These are phyloP conservation scores for Rosa chinensis DNA, from an alignment of 306 rosid genomes.

Conservation along the genomic window DNA sequence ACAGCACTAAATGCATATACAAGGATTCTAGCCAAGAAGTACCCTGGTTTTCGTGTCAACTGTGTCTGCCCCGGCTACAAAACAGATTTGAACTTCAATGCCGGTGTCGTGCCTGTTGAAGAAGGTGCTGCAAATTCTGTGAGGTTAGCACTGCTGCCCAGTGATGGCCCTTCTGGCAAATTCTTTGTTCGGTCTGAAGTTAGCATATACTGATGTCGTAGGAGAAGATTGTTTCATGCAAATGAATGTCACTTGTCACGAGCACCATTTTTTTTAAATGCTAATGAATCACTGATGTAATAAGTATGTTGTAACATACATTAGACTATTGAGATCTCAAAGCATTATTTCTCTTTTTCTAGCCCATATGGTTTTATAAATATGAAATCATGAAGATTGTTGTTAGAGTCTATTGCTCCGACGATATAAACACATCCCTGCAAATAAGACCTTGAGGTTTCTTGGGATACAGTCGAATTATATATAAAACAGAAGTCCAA, in stretches of 20 bases:
- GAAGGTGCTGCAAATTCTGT: slow-evolving; percentile 54
- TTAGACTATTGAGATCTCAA: background rate
- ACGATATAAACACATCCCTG: too few species aligned
- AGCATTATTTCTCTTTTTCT: background rate
- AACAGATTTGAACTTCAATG: slow-evolving; percentile 35
- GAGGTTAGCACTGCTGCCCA: slow-evolving; percentile 45
- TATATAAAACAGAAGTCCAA: too few species aligned
- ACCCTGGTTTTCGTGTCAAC: slow-evolving; percentile 39
- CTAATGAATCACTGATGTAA: background rate
- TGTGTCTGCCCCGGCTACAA: slow-evolving; percentile 51
- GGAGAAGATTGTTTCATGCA: background rate
- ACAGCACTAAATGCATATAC: slow-evolving; percentile 46
- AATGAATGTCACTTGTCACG: background rate
- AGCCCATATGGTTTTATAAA: too few species aligned
- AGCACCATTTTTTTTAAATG: background rate
- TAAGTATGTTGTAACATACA: background rate
- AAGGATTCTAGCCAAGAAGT: slow-evolving; percentile 44
- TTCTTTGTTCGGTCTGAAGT: background rate
- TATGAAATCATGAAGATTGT: too few species aligned
- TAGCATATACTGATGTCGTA: background rate
- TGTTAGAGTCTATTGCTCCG: too few species aligned
- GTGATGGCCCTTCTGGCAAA: slow-evolving; percentile 43
- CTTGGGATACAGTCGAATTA: too few species aligned
- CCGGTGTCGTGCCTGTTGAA: slow-evolving; percentile 37
- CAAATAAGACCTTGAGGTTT: too few species aligned